Evolutionary conservation across 2,329 filamentous ascomycete genomes (phyloP), one percentile per base, ranked within the genome.

Genomic region (Penicillium sp.): DNA sequence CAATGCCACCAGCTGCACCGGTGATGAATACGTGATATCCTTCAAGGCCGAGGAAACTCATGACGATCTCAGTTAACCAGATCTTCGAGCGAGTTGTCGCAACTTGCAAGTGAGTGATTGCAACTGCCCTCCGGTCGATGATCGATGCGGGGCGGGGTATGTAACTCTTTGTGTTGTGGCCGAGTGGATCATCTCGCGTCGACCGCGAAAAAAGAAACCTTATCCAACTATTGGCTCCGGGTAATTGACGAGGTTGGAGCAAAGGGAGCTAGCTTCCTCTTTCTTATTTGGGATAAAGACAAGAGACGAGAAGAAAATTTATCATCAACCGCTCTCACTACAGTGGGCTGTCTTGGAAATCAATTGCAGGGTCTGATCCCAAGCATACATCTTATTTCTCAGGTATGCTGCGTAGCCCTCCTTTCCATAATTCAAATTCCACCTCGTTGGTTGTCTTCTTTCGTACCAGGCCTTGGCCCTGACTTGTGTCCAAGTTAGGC

Each of bases 361-460:
- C 27, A n/a, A 50, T 6, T 43, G 39, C n/a, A 36, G 35, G 47
- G 39, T 50, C 46, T 18, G 18, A 49, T 51, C 22, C 27, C 24
- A 44, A 35, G 40, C 37, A 31, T n/a, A 46, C 43, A 52, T 18
- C 16, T 59, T 41, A 60, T 33, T 51, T 46, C 19, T 50, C 56
- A 24, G 24, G 35, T 33, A 61, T 55, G 47, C 62, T 64, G 44
- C 70, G 70, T 27, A 78, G 50, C 0, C 91, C 91, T 0, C 85
- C 87, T 70, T 84, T 85, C 66, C 82, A 86, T 57, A 97, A 88
- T 73, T 92, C 88, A 74, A 92, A 96, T 69, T 91, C 88, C 4
- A 88, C 81, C 14, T 76, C 74, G 6, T 69, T 64, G 36, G 44
- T 57, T 13, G 37, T 41, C 35, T 11, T 50, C 10, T 31, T 27